These are phyloP conservation scores for Lablab purpureus DNA, from an alignment of 306 rosid genomes.

Conservation along the genomic window DNA sequence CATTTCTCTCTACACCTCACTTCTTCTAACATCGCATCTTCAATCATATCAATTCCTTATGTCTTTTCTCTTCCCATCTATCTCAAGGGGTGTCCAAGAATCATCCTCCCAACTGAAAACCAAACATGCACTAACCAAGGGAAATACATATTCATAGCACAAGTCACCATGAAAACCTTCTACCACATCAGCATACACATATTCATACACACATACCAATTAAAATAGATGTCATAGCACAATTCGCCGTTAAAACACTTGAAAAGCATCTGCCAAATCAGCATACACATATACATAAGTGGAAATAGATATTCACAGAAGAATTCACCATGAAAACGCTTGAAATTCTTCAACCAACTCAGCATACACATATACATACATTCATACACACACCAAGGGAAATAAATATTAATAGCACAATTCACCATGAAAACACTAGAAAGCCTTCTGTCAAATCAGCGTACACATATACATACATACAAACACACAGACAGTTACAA, in stretches of 20 bases:
- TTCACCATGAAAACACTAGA: too few relatives aligned
- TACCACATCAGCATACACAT: neutral
- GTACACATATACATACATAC: too few relatives aligned
- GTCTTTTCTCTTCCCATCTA: neutral
- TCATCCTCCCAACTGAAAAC: neutral
- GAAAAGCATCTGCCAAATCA: neutral
- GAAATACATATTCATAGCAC: neutral
- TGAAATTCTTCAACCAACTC: too few relatives aligned
- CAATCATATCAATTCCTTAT: neutral
- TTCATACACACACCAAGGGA: too few relatives aligned
- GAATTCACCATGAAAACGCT: too few relatives aligned
- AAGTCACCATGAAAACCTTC: neutral
- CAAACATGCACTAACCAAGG: neutral
- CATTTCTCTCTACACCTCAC: neutral
- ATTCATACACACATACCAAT: too few relatives aligned
- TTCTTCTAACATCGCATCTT: neutral
- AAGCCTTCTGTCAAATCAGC: too few relatives aligned
- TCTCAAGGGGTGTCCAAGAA: neutral
- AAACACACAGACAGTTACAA: too few relatives aligned
- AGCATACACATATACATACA: too few relatives aligned
- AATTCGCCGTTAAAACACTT: neutral
- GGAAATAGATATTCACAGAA: too few relatives aligned
- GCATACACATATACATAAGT: neutral
- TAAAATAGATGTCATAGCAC: neutral
- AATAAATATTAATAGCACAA: too few relatives aligned